These are phyloP conservation scores for Pichia norvegensis DNA, from an alignment of 1,139 yeast genomes.

Conservation along the genomic window DNA sequence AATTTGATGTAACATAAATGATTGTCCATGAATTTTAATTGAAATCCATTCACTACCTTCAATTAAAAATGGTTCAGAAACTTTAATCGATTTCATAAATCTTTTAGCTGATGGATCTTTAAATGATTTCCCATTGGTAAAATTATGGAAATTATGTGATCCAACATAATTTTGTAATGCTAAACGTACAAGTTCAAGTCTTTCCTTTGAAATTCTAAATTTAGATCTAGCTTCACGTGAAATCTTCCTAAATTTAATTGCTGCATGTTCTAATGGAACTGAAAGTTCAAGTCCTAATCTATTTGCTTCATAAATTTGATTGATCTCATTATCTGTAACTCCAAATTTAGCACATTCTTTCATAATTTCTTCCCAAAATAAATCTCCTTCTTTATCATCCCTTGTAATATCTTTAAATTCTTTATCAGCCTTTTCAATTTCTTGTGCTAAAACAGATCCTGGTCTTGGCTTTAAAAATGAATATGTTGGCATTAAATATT, in stretches of 20 bases:
- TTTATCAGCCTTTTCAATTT: constrained; percentile 45
- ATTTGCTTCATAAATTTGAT: constrained; percentile 31
- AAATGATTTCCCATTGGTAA: constrained; percentile 81
- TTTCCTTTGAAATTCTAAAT: constrained; percentile 55
- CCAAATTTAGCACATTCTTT: constrained; percentile 37
- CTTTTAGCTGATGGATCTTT: constrained; percentile 81
- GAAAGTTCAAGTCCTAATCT: constrained; percentile 28
- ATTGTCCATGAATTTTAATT: constrained; percentile 94
- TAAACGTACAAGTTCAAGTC: constrained; percentile 54
- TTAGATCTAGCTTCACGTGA: constrained; percentile 65
- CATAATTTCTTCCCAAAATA: constrained; percentile 62
- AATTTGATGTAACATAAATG: constrained; percentile 96
- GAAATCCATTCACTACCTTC: constrained; percentile 96
- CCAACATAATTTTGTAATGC: constrained; percentile 75
- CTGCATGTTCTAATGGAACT: constrained; percentile 32
- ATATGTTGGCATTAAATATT: constrained; percentile 85
- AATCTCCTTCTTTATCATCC: constrained; percentile 57
- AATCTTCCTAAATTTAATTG: constrained; percentile 51
- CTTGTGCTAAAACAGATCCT: constrained; percentile 50
- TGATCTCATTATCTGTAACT: constrained; percentile 44
- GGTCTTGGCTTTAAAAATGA: constrained; percentile 89
- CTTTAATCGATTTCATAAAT: constrained; percentile 69
- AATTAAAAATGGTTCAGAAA: constrained; percentile 87
- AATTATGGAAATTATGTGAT: constrained; percentile 91
- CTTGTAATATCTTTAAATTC: constrained; percentile 54